Base-by-base conservation (phyloP, 1,284 basidiomycete genomes). In the Phaffia rhodozyma region DNA sequence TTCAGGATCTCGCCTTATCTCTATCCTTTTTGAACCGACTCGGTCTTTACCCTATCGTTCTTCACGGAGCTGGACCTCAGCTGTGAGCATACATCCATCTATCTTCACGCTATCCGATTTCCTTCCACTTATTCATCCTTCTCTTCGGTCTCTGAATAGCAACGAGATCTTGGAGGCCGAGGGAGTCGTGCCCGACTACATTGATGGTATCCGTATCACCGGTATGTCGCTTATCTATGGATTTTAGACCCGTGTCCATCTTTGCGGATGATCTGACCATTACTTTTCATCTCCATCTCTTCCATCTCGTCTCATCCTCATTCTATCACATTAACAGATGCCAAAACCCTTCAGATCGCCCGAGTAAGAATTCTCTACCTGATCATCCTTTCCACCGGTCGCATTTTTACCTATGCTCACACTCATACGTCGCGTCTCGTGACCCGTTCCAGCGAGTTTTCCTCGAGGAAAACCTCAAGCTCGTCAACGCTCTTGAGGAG, bases 11-110 rank as follows among this genome's bases (percentile, higher is more conserved):
- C 58, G 90, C 91, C 2, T 83, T 92, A 63, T 92, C 87, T 69
- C 81, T 97, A 69, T 91, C 89, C 75, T 96, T 96, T 80, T 80
- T 97, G 65, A 93, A 92, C 77, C 84, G 89, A 57, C 86, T 96
- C 59, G 93, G 92, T 5, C 82, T 97, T 32, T 96, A 93, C 78
- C 93, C 92, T 0, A 87, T 97, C 67, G 85, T 97, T 55, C 82
- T 96, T 7, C 92, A 97, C 78, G 92, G 92, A 59, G 92, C 86
- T 67, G 91, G 91, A n/a, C 91, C 91, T 50, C 91, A 93, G 75
- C 78, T 93, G 73, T 75, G 60, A 67, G 75, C 67, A 16, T 47
- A 48, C 59, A 9, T n/a, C 48, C 25, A 34, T 38, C 30, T 48
- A 5, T 25, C 2, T 25, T 13, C 32, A 13, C 34, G 18, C 30